These are phyloP conservation scores for Aspergillus sp. DNA, from an alignment of 2,329 filamentous ascomycete species.

Conservation along the genomic window DNA sequence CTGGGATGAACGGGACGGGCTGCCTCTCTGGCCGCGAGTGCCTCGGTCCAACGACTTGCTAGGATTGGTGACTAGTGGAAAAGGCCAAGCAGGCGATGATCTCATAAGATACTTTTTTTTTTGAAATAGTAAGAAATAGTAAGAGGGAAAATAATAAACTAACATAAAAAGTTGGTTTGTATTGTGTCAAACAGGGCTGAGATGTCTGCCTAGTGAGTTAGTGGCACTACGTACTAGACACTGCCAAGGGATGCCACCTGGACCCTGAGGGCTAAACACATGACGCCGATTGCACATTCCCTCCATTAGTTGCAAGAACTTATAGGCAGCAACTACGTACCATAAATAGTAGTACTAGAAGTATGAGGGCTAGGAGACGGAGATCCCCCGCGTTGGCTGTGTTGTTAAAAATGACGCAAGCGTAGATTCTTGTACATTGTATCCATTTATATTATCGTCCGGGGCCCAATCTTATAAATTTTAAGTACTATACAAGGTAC, in stretches of 20 bases:
- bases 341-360: too few species aligned
- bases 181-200: not conserved
- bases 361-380: not conserved
- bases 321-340: not conserved
- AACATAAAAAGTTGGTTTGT: not conserved
- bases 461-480: too few species aligned
- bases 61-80: not conserved
- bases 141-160: not conserved
- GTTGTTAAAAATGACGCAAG: too few species aligned
- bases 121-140: not conserved
- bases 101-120: not conserved
- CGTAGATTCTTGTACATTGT: too few species aligned
- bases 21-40: slow-evolving; percentile 22
- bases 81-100: not conserved
- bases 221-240: not conserved
- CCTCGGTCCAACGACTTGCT: slow-evolving; percentile 15
- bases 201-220: not conserved
- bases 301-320: not conserved
- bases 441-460: too few species aligned
- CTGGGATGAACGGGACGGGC: not conserved
- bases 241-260: not conserved
- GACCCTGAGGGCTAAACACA: not conserved
- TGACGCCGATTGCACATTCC: not conserved
- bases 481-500: too few species aligned
- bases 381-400: too few species aligned